Base-by-base conservation (phyloP, 2,329 filamentous ascomycete genomes). In the Verticillium alfalfae region DNA sequence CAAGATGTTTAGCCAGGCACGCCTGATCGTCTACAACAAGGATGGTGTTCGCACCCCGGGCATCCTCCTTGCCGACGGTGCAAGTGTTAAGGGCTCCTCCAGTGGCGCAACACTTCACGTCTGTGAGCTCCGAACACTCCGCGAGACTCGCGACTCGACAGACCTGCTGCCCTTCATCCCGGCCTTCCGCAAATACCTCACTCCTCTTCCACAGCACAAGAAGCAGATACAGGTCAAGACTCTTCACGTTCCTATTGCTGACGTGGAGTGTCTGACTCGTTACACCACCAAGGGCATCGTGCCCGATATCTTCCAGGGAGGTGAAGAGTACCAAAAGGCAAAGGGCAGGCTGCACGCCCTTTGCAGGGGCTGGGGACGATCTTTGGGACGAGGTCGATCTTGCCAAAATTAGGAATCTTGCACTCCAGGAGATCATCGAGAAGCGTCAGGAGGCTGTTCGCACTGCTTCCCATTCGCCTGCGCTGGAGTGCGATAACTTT, bases 331-430 rank as follows among this genome's bases (percentile, higher is more conserved):
- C 59, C 67, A 73, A 5, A 76, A 75, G 62, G 91, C 89, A 1
- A 88, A 90, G 66, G 86, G 88, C 52, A 85, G 89, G 61, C 81
- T 98, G 38, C 75, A 85, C 16, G 82, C 85, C 31, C 78, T 94
- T 16, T 93, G 89, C 71, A 81, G 82, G 56, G 87, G 87, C 0
- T 98, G 94, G 93, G 93, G 85, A 86, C 45, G 79, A 87, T 54
- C 80, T 85, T 34, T 98, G 93, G 90, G 86, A 93, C 61, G 95
- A 99, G 76, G 81, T 92, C 61, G 91, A 96, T 68, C 90, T 95
- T 77, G 80, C 82, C 56, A 89, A 88, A 70, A 87, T 98, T 72
- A 94, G 91, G 73, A 93, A 93, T 70, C 79, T 99, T 69, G 84
- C 87, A 58, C 80, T 97, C 61, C 88, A 93, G 64, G 92, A 96